Evolutionary conservation across 1,284 basidiomycete species (phyloP).

Genomic region (Cutaneotrichosporon sp.): DNA sequence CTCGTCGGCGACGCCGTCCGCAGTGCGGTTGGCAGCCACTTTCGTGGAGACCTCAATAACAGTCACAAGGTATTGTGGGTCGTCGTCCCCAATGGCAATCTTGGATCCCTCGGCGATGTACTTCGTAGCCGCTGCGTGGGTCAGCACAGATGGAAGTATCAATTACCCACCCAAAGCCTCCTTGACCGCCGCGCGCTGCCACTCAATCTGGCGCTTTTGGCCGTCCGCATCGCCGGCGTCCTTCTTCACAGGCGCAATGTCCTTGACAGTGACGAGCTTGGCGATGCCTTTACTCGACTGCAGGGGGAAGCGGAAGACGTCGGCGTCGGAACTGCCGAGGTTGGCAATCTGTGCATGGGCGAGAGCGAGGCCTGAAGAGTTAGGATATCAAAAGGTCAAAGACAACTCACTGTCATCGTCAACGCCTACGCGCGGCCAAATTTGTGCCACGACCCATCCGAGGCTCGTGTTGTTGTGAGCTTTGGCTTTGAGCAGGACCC

Average conservation of each 20-base stretch:
- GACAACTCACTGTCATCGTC: slow-evolving; percentile 34
- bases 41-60: slow-evolving; percentile 54
- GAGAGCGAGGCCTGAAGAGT: slow-evolving; percentile 17
- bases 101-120: slow-evolving; percentile 62
- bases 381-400: background rate
- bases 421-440: slow-evolving; percentile 36
- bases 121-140: slow-evolving; percentile 61
- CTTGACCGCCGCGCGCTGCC: slow-evolving; percentile 49
- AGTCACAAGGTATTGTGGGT: slow-evolving; percentile 55
- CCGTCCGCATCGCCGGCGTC: slow-evolving; percentile 2
- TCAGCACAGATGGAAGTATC: background rate
- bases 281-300: slow-evolving; percentile 19
- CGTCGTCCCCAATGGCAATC: slow-evolving; percentile 61
- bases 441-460: slow-evolving; percentile 24
- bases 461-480: background rate
- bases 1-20: slow-evolving; percentile 5
- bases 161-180: slow-evolving; percentile 42
- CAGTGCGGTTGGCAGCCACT: slow-evolving; percentile 16
- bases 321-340: slow-evolving; percentile 20
- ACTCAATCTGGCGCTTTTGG: slow-evolving; percentile 40
- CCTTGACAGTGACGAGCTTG: slow-evolving; percentile 23
- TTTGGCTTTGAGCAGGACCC: slow-evolving; percentile 22
- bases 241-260: slow-evolving; percentile 1
- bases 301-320: slow-evolving; percentile 26
- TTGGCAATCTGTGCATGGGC: slow-evolving; percentile 21